Evolutionary conservation across 2,329 filamentous ascomycete species (phyloP).

Genomic region (Fusarium foetens): DNA sequence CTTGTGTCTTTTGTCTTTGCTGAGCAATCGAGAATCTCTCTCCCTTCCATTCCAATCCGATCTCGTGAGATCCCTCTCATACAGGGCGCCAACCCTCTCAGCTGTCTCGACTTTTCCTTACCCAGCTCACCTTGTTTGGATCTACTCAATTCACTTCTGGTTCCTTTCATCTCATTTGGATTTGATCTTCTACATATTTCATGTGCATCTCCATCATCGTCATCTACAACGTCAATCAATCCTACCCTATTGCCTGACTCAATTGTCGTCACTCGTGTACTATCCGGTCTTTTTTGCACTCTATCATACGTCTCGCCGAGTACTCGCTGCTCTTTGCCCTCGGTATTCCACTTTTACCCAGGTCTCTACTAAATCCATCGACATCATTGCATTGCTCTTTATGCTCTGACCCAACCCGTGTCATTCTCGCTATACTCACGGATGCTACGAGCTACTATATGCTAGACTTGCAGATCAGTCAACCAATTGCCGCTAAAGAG

Average conservation of each 20-base stretch:
- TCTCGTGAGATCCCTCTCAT: slow-evolving; percentile 6
- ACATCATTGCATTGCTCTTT: slow-evolving; percentile 30
- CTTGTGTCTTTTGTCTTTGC: not conserved
- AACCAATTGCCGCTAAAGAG: slow-evolving; percentile 28
- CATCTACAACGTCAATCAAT: not conserved
- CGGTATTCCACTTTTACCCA: slow-evolving; percentile 2
- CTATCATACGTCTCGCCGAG: not conserved
- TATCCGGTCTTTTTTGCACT: not conserved
- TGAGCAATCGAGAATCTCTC: slow-evolving; percentile 2
- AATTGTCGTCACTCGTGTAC: slow-evolving; percentile 3
- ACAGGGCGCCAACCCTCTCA: slow-evolving; percentile 18
- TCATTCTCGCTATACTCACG: not conserved
- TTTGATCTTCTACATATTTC: not conserved
- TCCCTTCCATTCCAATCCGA: slow-evolving; percentile 30
- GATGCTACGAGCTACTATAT: not conserved
- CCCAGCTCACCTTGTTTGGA: not conserved
- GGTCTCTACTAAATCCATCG: not conserved
- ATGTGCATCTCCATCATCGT: not conserved
- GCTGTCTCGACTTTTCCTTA: not conserved
- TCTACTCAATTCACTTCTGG: not conserved
- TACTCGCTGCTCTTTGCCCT: not conserved
- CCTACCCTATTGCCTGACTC: not conserved
- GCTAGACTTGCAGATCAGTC: slow-evolving; percentile 33
- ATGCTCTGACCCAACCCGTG: slow-evolving; percentile 13
- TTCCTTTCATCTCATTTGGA: not conserved